Base-by-base conservation (phyloP, 306 rosid species). In the Begonia peltatifolia region DNA sequence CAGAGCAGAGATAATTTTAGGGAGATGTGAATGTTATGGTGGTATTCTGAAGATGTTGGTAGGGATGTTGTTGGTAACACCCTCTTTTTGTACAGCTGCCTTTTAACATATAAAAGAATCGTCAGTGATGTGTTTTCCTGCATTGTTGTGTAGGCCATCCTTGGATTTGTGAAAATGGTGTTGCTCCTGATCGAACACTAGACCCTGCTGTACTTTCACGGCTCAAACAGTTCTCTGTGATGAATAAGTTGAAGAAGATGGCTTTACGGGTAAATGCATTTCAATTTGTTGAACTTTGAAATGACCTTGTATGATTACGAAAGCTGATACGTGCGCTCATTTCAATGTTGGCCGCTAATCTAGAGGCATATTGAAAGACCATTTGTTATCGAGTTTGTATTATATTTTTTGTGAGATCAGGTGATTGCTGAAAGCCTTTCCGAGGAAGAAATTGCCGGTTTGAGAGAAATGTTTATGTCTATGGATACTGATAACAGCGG, bases 401-500 rank as follows among this genome's bases (percentile, higher is more conserved):
- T 14, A 50, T 14, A 9, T 17, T 50, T 56, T 65, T 64, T 60
- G 65, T 67, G 52, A 51, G 62, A 58, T 50, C 63, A 87, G 96
- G 94, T 87, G 50, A 87, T 87, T 60, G 96, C 96, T 44, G 96
- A 87, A 75, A 87, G 96, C 79, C 80, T 87, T 15, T 87, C 96
- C 0, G 96, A 87, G 67, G 96, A 87, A 69, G 96, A 87, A 80
- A 87, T 87, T 71, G 96, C 96, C 63, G 96, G 96, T 67, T 63
- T 87, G 77, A 77, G 81, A 70, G 96, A 87, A 65, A 84, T 87
- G 94, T 87, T 87, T 54, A 64, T 63, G 68, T 74, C 94, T 68
- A 87, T 87, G 94, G 96, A 87, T 75, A 87, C 96, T 20, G 96
- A 87, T 73, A 79, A 71, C 65, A 87, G 96, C 59, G 96, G 96